Conservation (phyloP, 2,329 filamentous ascomycete genomes). For the Stemphylium vesicarium region DNA sequence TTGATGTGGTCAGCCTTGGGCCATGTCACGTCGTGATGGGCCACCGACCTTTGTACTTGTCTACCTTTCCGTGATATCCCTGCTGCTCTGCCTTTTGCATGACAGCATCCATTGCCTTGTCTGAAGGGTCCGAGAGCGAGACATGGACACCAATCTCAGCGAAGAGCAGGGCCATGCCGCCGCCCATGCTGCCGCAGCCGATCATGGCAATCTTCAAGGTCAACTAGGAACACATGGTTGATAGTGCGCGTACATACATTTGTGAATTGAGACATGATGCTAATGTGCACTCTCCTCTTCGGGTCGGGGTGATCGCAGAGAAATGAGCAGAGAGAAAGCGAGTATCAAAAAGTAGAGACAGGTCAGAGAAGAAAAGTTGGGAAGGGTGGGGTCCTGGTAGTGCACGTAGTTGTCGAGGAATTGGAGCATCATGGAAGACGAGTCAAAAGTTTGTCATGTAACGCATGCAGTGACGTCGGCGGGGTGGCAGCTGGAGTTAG, state of each 20-base stretch:
- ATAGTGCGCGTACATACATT: conserved; percentile 23
- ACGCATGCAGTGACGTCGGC: conserved; percentile 22
- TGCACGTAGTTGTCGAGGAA: conserved; percentile 37
- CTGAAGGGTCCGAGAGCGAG: conserved; percentile 61
- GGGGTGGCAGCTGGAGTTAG: conserved; percentile 14
- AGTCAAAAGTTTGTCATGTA: conserved; percentile 8
- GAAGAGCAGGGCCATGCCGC: conserved; percentile 64
- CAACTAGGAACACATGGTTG: not conserved
- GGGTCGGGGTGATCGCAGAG: conserved; percentile 28
- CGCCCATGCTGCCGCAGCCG: conserved; percentile 66
- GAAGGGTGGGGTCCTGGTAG: conserved; percentile 41
- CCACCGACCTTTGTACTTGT: conserved; percentile 46
- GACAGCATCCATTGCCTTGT: conserved; percentile 56
- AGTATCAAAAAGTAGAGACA: conserved; percentile 40
- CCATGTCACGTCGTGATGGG: not conserved
- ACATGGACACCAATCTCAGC: conserved; percentile 63
- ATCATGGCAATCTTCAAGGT: conserved; percentile 60
- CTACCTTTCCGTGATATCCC: conserved; percentile 47
- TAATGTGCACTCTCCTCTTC: conserved; percentile 14
- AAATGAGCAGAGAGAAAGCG: conserved; percentile 31
- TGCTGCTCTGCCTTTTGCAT: conserved; percentile 51
- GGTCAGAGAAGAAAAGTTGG: conserved; percentile 38
- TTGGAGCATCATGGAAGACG: conserved; percentile 27
- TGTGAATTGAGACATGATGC: conserved; percentile 30
- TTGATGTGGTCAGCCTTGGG: conserved; percentile 24